Evolutionary conservation across 345 rosid genomes (phyloP).

Genomic region (Moringa oleifera): DNA sequence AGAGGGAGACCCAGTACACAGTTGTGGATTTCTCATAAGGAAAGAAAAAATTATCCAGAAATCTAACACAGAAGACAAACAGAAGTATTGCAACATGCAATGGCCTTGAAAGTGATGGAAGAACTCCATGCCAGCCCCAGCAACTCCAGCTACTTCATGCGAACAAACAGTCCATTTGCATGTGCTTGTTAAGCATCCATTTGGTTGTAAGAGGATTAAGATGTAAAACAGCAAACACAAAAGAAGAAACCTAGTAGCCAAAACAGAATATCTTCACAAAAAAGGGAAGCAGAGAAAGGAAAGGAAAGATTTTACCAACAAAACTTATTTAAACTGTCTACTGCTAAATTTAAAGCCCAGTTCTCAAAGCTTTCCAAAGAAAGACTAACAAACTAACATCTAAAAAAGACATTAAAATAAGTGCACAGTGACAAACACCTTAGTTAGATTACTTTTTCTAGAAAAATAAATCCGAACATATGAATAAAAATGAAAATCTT

Average conservation of each 20-base stretch:
- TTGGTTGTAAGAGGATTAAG: too few relatives aligned
- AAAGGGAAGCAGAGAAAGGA: neutral
- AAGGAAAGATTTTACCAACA: neutral
- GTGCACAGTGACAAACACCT: neutral
- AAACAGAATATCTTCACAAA: neutral
- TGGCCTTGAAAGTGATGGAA: neutral
- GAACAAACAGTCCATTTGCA: too few relatives aligned
- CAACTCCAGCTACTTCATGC: too few relatives aligned
- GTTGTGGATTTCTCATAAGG: too few relatives aligned
- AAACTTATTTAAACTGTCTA: too few relatives aligned
- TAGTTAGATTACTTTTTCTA: too few relatives aligned
- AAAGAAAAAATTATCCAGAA: neutral
- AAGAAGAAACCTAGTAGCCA: neutral
- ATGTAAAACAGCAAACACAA: neutral
- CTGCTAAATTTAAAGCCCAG: neutral
- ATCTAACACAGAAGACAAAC: neutral
- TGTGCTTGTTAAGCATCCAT: neutral
- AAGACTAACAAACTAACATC: neutral
- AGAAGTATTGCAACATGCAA: neutral
- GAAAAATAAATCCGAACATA: neutral
- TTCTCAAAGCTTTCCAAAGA: neutral
- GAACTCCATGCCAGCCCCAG: neutral
- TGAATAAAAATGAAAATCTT: neutral
- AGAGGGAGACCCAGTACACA: too few relatives aligned
- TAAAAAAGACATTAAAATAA: neutral